Percentiles rank a stretch among this genome's conserved stretches.
Evolutionary conservation across 768 basidiomycete genomes (phyloP).

Genomic region (Phylloporus sp.): DNA sequence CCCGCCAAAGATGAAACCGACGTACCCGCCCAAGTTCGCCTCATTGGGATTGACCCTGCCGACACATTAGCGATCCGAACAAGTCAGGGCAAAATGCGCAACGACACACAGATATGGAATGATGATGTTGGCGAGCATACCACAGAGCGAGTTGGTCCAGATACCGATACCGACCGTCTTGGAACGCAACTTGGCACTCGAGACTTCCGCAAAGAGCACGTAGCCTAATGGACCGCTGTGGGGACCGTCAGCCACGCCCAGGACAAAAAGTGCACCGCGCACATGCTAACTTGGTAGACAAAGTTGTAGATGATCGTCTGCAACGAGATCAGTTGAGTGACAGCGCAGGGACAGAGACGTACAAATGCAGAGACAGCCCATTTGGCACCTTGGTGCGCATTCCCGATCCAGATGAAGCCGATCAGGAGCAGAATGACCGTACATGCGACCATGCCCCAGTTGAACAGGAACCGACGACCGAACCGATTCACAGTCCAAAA

Average conservation of each 20-base stretch:
- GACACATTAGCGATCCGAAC: background rate
- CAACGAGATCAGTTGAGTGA: background rate
- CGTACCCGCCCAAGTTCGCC: slow-evolving; percentile 26
- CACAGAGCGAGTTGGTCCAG: slow-evolving; percentile 23
- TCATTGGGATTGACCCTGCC: slow-evolving; percentile 26
- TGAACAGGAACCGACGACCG: slow-evolving; percentile 26
- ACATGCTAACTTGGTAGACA: slow-evolving; percentile 27
- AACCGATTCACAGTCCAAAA: slow-evolving; percentile 24
- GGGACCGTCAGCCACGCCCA: background rate
- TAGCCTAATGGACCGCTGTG: slow-evolving; percentile 26
- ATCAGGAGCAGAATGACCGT: slow-evolving; percentile 23
- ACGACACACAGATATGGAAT: slow-evolving; percentile 26
- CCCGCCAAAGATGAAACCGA: slow-evolving; percentile 28
- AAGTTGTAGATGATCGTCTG: slow-evolving; percentile 32
- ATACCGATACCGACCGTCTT: slow-evolving; percentile 29
- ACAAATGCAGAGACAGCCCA: slow-evolving; percentile 24
- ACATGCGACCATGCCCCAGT: slow-evolving; percentile 25
- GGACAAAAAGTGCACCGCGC: background rate
- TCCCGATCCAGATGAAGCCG: slow-evolving; percentile 26
- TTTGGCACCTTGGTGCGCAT: slow-evolving; percentile 10
- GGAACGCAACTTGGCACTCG: slow-evolving; percentile 29
- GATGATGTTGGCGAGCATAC: slow-evolving; percentile 24
- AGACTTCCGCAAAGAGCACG: slow-evolving; percentile 28
- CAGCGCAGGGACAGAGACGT: slow-evolving; percentile 1
- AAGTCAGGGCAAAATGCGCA: no score